phyloP scores from a whole-genome alignment of 2,329 filamentous ascomycete species.

The Paraphaeosphaeria minitans region DNA sequence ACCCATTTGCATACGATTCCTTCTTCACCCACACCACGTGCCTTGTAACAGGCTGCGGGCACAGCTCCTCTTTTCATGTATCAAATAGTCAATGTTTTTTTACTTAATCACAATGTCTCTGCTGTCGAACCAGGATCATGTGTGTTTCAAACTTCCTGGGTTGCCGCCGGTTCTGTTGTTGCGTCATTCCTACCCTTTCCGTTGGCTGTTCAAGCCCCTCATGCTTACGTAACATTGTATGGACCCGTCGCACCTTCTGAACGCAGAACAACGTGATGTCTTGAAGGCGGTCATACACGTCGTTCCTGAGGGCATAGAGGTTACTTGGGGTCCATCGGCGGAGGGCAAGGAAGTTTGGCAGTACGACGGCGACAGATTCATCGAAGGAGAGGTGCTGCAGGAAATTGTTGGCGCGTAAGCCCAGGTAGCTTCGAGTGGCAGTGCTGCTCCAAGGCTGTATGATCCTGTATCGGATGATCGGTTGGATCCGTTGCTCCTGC shows the following conservation, averaged over 20 bases:
- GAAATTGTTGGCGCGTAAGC: no score
- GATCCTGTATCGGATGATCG: no score
- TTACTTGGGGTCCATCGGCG: not conserved
- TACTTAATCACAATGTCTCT: not conserved
- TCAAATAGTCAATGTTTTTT: not conserved
- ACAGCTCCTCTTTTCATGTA: not conserved
- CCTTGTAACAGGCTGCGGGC: not conserved
- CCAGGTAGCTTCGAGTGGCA: no score
- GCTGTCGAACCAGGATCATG: not conserved
- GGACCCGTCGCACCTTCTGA: not conserved
- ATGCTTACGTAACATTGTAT: no score
- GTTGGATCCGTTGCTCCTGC: no score
- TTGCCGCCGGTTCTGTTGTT: no score
- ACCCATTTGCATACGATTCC: slow-evolving; percentile 10
- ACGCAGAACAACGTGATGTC: not conserved
- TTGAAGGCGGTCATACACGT: not conserved
- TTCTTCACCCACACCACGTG: not conserved
- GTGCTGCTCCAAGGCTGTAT: no score
- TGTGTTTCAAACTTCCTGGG: not conserved
- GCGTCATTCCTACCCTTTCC: not conserved
- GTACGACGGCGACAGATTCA: not conserved
- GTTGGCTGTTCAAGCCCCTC: not conserved
- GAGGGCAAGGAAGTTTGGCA: not conserved
- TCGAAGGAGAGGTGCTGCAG: not conserved
- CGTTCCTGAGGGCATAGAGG: not conserved